Evolutionary conservation across 2,329 filamentous ascomycete species (phyloP).

Genomic region (Capronia coronata): DNA sequence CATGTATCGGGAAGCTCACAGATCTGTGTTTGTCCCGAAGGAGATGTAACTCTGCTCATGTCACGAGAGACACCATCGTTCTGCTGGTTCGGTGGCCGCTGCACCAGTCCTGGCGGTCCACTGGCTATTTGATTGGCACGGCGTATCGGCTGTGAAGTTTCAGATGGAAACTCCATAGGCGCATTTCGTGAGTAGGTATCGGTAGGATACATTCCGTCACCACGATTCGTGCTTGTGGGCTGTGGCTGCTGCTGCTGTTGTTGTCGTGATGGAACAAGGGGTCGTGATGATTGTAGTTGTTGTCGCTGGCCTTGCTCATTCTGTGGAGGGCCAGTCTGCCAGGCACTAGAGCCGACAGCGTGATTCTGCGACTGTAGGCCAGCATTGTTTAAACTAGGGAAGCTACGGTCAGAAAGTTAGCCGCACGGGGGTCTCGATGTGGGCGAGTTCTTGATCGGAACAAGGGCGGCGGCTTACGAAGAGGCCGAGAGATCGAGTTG

Average conservation of each 20-base stretch:
- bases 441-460: background rate
- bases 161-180: constrained; percentile 22
- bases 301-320: constrained; percentile 23
- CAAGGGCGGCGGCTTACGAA: constrained; percentile 10
- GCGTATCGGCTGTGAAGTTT: constrained; percentile 18
- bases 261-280: constrained; percentile 17
- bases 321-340: constrained; percentile 28
- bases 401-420: constrained; percentile 11
- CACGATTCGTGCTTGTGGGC: constrained; percentile 10
- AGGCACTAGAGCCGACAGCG: constrained; percentile 24
- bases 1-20: constrained; percentile 10
- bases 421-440: background rate
- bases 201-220: constrained; percentile 22
- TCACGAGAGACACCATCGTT: constrained; percentile 19
- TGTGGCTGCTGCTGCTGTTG: constrained; percentile 22
- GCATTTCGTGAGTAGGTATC: constrained; percentile 27
- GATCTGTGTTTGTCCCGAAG: constrained; percentile 23
- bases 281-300: constrained; percentile 14
- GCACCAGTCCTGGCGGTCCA: constrained; percentile 24
- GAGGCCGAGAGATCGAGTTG: constrained; percentile 28
- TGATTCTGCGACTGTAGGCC: constrained; percentile 23
- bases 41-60: constrained; percentile 25
- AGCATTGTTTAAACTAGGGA: constrained; percentile 26
- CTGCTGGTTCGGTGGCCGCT: constrained; percentile 21
- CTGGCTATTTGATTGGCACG: constrained; percentile 20